Conservation (phyloP, 2,329 filamentous ascomycete genomes). For the Ceratocystis eucalypticola region DNA sequence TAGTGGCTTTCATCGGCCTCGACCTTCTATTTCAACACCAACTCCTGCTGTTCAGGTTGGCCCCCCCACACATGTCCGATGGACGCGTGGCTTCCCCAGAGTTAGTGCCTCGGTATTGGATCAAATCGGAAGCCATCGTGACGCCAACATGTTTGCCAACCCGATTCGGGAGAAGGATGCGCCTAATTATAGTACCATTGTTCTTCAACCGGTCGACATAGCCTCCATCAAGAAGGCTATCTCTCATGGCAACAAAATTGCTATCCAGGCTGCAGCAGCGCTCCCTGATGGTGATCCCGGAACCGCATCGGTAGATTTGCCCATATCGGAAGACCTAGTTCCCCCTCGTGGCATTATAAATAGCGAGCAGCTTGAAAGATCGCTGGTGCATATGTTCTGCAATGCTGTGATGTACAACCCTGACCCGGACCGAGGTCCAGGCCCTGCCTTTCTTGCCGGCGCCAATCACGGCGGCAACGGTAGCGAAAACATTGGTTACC, state of each 20-base stretch:
- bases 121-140: constrained; percentile 61
- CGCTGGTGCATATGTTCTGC: constrained; percentile 91
- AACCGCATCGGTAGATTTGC: constrained; percentile 46
- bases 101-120: constrained; percentile 61
- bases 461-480: constrained; percentile 25
- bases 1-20: constrained; percentile 30
- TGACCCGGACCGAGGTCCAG: constrained; percentile 59
- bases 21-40: constrained; percentile 25
- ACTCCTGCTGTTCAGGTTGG: constrained; percentile 25
- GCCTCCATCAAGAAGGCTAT: constrained; percentile 66
- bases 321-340: constrained; percentile 61
- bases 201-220: constrained; percentile 62
- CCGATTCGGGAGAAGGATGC: constrained; percentile 62
- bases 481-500: constrained; percentile 42
- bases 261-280: constrained; percentile 44
- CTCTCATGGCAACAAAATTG: constrained; percentile 55
- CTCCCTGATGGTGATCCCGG: constrained; percentile 46
- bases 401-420: constrained; percentile 98
- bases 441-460: constrained; percentile 43
- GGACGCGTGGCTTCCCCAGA: constrained; percentile 61
- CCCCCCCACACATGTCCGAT: constrained; percentile 55
- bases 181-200: constrained; percentile 60
- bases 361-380: constrained; percentile 79
- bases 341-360: constrained; percentile 88
- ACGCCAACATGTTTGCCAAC: constrained; percentile 67